phyloP scores from a whole-genome alignment of 768 basidiomycete genomes.

The Candolleomyces eurysporus region DNA sequence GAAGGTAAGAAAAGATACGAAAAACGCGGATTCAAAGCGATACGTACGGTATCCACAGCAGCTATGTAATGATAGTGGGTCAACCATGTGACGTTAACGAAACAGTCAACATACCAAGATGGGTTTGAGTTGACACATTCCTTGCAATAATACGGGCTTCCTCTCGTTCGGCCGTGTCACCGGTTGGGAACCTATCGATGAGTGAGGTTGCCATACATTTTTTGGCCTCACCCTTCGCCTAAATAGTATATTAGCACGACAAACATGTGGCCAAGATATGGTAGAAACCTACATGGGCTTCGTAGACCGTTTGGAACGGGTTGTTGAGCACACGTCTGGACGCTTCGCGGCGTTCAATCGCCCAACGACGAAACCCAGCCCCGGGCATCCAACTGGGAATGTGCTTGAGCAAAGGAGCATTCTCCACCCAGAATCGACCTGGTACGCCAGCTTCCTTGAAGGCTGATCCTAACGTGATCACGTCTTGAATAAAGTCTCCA shows the following conservation, averaged over 20 bases:
- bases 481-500: constrained; percentile 32
- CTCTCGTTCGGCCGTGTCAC: background rate
- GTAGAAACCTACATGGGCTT: background rate
- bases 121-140: background rate
- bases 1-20: no score
- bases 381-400: constrained; percentile 38
- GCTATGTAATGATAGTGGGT: background rate
- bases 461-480: constrained; percentile 23
- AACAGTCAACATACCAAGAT: background rate
- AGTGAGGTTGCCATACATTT: background rate
- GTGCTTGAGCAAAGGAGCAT: constrained; percentile 20
- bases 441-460: constrained; percentile 20
- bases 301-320: constrained; percentile 1
- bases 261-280: background rate
- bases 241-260: background rate
- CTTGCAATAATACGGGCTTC: background rate
- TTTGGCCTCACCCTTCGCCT: background rate
- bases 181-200: background rate
- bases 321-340: background rate
- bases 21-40: background rate
- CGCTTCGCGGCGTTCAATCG: background rate
- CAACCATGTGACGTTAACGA: no score
- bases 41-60: constrained; percentile 1
- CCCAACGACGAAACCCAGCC: constrained; percentile 19
- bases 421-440: constrained; percentile 13